Percentiles rank a stretch among this genome's conserved stretches.
Conservation (phyloP, 768 basidiomycete genomes). For the Agaricus sinodeliciosus region DNA sequence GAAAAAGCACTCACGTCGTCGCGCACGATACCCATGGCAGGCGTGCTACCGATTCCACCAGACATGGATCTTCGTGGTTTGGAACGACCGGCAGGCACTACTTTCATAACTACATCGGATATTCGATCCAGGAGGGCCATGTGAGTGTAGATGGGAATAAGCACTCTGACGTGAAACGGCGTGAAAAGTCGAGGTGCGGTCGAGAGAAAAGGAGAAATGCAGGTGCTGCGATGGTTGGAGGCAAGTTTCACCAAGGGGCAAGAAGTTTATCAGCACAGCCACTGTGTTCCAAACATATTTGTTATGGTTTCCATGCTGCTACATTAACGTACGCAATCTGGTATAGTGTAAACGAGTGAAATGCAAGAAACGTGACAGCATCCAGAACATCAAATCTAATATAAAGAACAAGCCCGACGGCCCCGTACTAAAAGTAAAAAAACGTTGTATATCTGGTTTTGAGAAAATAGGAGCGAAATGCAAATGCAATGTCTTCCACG, state of each 20-base stretch:
- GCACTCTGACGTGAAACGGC: background rate
- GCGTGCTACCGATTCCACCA: conserved; percentile 53
- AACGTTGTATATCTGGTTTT: background rate
- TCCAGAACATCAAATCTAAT: conserved; percentile 8
- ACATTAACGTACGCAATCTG: conserved; percentile 11
- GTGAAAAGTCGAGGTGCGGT: background rate
- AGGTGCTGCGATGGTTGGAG: conserved; percentile 3
- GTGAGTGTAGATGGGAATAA: background rate
- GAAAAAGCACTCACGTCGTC: conserved; percentile 57
- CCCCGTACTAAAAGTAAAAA: background rate
- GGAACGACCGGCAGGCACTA: conserved; percentile 37
- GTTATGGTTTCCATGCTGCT: conserved; percentile 8
- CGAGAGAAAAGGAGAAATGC: background rate
- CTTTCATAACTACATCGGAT: conserved; percentile 39
- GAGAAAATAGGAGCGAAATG: background rate
- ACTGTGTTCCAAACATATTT: background rate
- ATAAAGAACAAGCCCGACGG: conserved; percentile 5
- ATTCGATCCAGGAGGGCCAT: conserved; percentile 58
- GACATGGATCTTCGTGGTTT: conserved; percentile 34
- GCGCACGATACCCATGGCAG: conserved; percentile 55
- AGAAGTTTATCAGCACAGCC: conserved; percentile 5
- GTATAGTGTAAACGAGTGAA: conserved; percentile 9
- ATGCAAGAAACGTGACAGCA: conserved; percentile 9
- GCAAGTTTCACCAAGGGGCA: background rate
- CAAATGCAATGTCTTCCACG: conserved; percentile 4